A percentile compares a stretch with the other conserved stretches of the same genome.
These are phyloP conservation scores for Fusarium globosum DNA, from an alignment of 2,329 filamentous ascomycete genomes.

Conservation along the genomic window DNA sequence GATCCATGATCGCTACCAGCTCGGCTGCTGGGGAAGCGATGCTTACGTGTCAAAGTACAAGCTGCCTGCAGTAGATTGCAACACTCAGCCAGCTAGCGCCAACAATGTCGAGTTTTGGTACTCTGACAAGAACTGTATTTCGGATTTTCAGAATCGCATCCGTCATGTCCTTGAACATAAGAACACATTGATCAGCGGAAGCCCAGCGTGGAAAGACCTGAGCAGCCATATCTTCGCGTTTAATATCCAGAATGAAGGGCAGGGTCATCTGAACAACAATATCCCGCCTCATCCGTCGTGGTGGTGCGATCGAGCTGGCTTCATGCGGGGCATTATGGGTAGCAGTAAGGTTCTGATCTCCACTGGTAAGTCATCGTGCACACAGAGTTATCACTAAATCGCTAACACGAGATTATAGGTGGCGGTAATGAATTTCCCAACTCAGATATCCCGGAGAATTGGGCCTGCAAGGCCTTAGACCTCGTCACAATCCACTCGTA, in stretches of 20 bases:
- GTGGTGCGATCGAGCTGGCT: not conserved
- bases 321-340: not conserved
- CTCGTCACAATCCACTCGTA: not conserved
- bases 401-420: not conserved
- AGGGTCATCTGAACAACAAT: not conserved
- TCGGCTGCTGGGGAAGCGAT: not conserved
- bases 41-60: not conserved
- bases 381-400: too few relatives aligned
- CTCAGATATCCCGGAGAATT: not conserved
- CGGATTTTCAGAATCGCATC: not conserved
- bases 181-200: fast-evolving
- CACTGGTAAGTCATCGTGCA: not conserved
- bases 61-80: not conserved
- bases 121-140: not conserved
- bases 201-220: not conserved
- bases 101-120: not conserved
- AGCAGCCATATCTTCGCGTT: not conserved
- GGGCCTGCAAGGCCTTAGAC: not conserved
- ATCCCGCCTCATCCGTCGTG: not conserved
- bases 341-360: not conserved
- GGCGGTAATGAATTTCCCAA: not conserved
- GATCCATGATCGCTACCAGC: not conserved
- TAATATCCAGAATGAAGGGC: not conserved
- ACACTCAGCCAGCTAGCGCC: not conserved
- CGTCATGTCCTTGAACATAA: not conserved